phyloP scores from a whole-genome alignment of 257 asterid species.

The Haberlea rhodopensis region DNA sequence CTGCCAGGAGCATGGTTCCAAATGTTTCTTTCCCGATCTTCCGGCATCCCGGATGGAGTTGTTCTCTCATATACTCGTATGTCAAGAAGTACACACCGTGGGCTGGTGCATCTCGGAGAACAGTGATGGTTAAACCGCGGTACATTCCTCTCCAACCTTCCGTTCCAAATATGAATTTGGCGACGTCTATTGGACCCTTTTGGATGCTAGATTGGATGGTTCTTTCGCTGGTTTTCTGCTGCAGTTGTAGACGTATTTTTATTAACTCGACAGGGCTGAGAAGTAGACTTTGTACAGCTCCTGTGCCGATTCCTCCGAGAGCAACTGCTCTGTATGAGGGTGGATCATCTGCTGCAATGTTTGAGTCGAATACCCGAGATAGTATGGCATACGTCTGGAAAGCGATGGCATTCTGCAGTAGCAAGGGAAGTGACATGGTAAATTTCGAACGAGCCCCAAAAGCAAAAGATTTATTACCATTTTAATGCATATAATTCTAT shows the following conservation, averaged over 20 bases:
- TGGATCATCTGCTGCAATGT: constrained; percentile 32
- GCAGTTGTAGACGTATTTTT: constrained; percentile 73
- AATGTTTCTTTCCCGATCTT: constrained; percentile 44
- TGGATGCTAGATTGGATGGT: constrained; percentile 22
- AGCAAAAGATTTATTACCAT: background rate
- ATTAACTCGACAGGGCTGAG: constrained; percentile 73
- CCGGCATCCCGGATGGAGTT: constrained; percentile 69
- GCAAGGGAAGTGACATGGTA: constrained; percentile 6
- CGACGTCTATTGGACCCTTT: constrained; percentile 50
- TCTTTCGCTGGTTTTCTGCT: constrained; percentile 22
- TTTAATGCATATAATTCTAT: background rate
- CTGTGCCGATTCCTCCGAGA: constrained; percentile 66
- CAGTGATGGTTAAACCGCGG: constrained; percentile 61
- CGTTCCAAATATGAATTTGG: constrained; percentile 38
- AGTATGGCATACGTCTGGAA: constrained; percentile 66
- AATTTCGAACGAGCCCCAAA: background rate
- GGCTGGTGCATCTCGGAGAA: constrained; percentile 71
- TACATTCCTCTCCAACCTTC: constrained; percentile 61
- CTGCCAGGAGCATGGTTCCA: constrained; percentile 67
- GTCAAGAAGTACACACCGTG: constrained; percentile 71
- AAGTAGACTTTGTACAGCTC: constrained; percentile 61
- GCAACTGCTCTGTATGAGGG: constrained; percentile 61
- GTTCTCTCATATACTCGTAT: constrained; percentile 60
- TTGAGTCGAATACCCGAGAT: constrained; percentile 45
- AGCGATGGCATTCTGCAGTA: constrained; percentile 67